phyloP scores from a whole-genome alignment of 768 basidiomycete genomes.

The Lactifluus piperatus region DNA sequence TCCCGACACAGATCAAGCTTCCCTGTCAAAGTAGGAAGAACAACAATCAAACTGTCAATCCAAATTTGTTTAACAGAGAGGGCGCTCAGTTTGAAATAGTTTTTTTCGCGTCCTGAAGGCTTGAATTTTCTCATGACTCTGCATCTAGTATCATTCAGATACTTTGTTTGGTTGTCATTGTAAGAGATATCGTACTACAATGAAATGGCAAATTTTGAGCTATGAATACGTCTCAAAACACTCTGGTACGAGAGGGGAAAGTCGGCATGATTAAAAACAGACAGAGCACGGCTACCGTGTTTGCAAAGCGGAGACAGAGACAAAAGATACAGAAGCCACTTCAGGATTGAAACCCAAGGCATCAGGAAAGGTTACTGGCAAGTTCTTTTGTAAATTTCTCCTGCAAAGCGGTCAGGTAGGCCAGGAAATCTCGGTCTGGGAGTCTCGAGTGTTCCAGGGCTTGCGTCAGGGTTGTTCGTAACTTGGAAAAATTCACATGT shows the following conservation, averaged over 20 bases:
- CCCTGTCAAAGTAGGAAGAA: neutral
- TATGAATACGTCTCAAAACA: neutral
- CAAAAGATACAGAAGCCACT: neutral
- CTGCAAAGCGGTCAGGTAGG: constrained; percentile 62
- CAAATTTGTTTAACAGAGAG: neutral
- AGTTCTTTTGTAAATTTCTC: constrained; percentile 57
- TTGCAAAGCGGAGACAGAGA: too few relatives aligned
- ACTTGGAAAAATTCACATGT: constrained; percentile 32
- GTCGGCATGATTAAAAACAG: too few relatives aligned
- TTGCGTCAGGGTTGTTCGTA: constrained; percentile 67
- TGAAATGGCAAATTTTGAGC: too few relatives aligned
- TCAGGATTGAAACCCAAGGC: neutral
- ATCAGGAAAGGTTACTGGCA: constrained; percentile 27
- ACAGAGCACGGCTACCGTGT: neutral
- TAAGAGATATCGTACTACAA: too few relatives aligned
- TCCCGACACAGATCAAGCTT: neutral
- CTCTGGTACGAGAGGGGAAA: neutral
- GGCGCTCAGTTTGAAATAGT: neutral
- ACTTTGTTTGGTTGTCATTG: neutral
- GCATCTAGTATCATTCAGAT: too few relatives aligned
- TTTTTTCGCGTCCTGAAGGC: too few relatives aligned
- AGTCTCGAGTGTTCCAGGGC: constrained; percentile 64
- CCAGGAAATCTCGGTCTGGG: constrained; percentile 58
- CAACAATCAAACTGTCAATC: too few relatives aligned
- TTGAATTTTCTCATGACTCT: too few relatives aligned